Evolutionary conservation across 495 filamentous ascomycete species (phyloP).

Genomic region (Copromyces sp.): DNA sequence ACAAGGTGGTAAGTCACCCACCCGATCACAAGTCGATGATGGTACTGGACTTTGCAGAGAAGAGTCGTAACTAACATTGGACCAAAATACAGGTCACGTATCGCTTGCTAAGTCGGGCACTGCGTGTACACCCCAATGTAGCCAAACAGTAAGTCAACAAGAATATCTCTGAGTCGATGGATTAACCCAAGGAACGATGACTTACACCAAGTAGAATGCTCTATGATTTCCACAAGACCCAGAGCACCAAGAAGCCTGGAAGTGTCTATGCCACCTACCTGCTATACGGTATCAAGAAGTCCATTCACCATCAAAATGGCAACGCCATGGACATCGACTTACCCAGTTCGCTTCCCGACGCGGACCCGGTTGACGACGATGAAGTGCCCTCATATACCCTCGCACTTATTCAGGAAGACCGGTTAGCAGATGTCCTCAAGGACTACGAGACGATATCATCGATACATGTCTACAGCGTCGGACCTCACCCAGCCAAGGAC

Average conservation of each 20-base stretch:
- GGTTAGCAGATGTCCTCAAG: slow-evolving; percentile 57
- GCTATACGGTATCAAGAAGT: slow-evolving; percentile 51
- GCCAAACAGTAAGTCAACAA: slow-evolving; percentile 22
- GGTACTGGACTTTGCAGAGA: not conserved
- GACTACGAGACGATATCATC: slow-evolving; percentile 61
- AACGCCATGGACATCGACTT: slow-evolving; percentile 63
- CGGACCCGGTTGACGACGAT: slow-evolving; percentile 34
- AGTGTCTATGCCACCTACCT: slow-evolving; percentile 83
- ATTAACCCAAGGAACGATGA: not conserved
- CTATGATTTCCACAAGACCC: slow-evolving; percentile 71
- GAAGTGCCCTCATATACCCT: slow-evolving; percentile 44
- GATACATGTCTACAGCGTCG: slow-evolving; percentile 82
- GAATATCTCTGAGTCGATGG: not conserved
- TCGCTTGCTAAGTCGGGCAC: slow-evolving; percentile 63
- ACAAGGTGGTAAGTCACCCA: slow-evolving; percentile 51
- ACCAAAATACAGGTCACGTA: slow-evolving; percentile 60
- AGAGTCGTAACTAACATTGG: not conserved
- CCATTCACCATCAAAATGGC: slow-evolving; percentile 19
- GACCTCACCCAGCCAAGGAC: slow-evolving; percentile 60
- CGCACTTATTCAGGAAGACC: slow-evolving; percentile 68
- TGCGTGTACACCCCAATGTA: slow-evolving; percentile 69
- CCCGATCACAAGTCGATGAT: not conserved
- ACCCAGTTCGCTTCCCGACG: slow-evolving; percentile 56
- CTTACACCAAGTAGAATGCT: slow-evolving; percentile 54
- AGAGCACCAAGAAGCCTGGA: slow-evolving; percentile 67